Evolutionary conservation across 352 stramenopile genomes (phyloP).

Genomic region (Phytophthora rubi): DNA sequence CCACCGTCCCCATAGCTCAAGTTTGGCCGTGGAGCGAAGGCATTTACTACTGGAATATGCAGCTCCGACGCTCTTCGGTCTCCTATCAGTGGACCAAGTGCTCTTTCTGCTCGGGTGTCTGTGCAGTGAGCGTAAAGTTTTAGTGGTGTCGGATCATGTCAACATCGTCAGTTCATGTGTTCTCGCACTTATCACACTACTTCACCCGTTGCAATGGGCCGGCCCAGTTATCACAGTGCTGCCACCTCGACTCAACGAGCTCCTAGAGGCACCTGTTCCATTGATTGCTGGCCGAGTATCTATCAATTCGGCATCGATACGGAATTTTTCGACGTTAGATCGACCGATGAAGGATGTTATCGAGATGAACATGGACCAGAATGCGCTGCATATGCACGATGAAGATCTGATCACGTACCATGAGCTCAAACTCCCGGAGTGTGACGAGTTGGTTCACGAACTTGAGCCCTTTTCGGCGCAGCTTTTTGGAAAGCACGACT

Average conservation of each 20-base stretch:
- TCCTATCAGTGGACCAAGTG: conserved; percentile 81
- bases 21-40: conserved; percentile 56
- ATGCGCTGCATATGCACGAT: conserved; percentile 78
- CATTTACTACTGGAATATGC: conserved; percentile 78
- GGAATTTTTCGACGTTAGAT: conserved; percentile 64
- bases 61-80: conserved; percentile 68
- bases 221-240: conserved; percentile 79
- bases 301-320: conserved; percentile 48
- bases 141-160: conserved; percentile 79
- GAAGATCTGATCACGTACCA: conserved; percentile 78
- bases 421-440: conserved; percentile 77
- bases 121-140: conserved; percentile 79
- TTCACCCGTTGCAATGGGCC: conserved; percentile 77
- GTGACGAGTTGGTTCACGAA: conserved; percentile 75
- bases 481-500: conserved; percentile 63
- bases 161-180: conserved; percentile 82
- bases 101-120: conserved; percentile 78
- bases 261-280: conserved; percentile 79
- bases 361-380: conserved; percentile 86
- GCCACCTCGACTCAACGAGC: conserved; percentile 67
- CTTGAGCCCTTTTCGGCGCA: conserved; percentile 57
- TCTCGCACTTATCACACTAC: conserved; percentile 70
- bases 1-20: conserved; percentile 74
- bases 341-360: conserved; percentile 74
- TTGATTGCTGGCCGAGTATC: conserved; percentile 81